Evolutionary conservation across 371 early-diverging fungal species (phyloP).

Genomic region (Basidiobolus meristosporus): DNA sequence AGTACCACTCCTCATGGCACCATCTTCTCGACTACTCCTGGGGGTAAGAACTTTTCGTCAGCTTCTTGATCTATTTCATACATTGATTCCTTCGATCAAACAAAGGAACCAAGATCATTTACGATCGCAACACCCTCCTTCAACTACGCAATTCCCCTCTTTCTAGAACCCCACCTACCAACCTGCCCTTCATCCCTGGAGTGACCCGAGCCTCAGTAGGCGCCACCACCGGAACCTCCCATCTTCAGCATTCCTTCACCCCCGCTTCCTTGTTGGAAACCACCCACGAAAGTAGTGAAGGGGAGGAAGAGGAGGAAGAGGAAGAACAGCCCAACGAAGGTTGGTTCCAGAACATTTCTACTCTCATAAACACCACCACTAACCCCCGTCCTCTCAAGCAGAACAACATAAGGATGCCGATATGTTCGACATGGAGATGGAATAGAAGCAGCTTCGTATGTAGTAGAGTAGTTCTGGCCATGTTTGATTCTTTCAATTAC

Average conservation of each 20-base stretch:
- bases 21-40: constrained; percentile 33
- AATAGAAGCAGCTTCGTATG: no score
- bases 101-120: constrained; percentile 41
- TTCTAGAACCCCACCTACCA: constrained; percentile 35
- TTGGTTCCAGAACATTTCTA: neutral
- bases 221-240: no score
- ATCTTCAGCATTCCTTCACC: no score
- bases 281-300: constrained; percentile 27
- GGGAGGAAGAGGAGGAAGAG: constrained; percentile 1
- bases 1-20: constrained; percentile 36
- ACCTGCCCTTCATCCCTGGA: no score
- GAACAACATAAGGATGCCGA: constrained; percentile 1
- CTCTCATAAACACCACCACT: no score
- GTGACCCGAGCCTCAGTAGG: no score
- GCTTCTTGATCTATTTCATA: no score
- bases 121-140: constrained; percentile 38
- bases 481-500: no score
- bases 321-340: neutral
- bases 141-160: constrained; percentile 40
- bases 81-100: constrained; percentile 3
- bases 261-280: no score
- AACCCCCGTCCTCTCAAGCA: no score
- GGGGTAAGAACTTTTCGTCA: no score
- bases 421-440: constrained; percentile 9
- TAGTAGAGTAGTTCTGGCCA: no score